Conservation (phyloP, 2,329 filamentous ascomycete species). For the Aspergillus caelatus region DNA sequence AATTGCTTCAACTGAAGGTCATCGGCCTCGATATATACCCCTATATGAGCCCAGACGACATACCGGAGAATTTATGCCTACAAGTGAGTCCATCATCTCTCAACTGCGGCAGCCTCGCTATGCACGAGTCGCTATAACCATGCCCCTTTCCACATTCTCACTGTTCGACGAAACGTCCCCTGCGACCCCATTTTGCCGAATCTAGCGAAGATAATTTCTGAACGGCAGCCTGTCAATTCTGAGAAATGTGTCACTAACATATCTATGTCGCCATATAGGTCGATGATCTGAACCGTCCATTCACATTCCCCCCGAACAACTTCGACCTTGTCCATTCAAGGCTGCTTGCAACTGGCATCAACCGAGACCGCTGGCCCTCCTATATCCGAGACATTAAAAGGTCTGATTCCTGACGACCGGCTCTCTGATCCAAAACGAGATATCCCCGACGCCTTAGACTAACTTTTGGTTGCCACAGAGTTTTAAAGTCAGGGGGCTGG, state of each 20-base stretch:
- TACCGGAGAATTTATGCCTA: constrained; percentile 68
- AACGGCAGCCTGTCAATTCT: neutral
- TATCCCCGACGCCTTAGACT: constrained; percentile 7
- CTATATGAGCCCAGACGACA: constrained; percentile 66
- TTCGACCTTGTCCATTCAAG: constrained; percentile 85
- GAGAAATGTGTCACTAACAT: constrained; percentile 5
- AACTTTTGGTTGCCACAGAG: constrained; percentile 25
- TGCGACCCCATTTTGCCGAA: neutral
- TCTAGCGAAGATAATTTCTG: neutral
- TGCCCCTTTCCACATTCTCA: neutral
- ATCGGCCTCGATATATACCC: constrained; percentile 73
- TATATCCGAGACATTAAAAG: constrained; percentile 76
- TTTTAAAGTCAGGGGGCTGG: constrained; percentile 76
- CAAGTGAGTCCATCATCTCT: constrained; percentile 50
- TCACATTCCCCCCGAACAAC: constrained; percentile 68
- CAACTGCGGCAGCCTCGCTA: neutral
- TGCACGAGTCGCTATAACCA: neutral
- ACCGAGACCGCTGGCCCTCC: constrained; percentile 69
- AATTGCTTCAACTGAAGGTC: constrained; percentile 54
- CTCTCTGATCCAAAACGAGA: neutral
- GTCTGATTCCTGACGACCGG: constrained; percentile 30
- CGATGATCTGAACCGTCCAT: constrained; percentile 70
- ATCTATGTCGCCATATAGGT: constrained; percentile 45
- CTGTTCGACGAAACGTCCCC: neutral
- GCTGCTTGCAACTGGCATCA: constrained; percentile 64